Conservation (phyloP, 2,329 filamentous ascomycete genomes). For the Neurospora sp. region DNA sequence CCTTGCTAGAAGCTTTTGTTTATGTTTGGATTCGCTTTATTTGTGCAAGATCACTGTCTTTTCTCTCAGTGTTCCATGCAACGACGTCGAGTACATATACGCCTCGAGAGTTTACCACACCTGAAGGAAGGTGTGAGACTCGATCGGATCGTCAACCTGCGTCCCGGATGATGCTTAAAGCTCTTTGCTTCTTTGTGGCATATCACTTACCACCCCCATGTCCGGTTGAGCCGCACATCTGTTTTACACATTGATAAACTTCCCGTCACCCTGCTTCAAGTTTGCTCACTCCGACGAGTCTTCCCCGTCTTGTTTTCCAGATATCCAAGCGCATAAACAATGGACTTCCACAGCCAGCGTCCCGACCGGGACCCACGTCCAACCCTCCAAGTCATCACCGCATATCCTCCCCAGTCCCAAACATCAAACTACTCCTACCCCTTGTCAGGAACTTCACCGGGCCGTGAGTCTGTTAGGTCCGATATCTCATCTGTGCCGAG, state of each 20-base stretch:
- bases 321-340: not conserved
- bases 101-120: not conserved
- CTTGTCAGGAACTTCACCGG: conserved; percentile 16
- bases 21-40: not conserved
- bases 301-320: not conserved
- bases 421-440: conserved; percentile 27
- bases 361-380: not conserved
- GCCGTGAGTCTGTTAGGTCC: conserved; percentile 35
- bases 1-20: not conserved
- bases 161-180: not conserved
- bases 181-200: not conserved
- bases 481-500: conserved; percentile 33
- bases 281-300: not conserved
- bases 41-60: not conserved
- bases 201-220: not conserved
- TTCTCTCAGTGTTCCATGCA: not conserved
- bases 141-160: not conserved
- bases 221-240: not conserved
- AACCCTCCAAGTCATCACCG: not conserved
- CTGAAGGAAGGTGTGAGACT: not conserved
- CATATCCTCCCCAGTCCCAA: not conserved
- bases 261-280: not conserved
- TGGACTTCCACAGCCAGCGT: not conserved
- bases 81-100: not conserved
- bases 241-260: not conserved